Percentiles rank a stretch among this genome's conserved stretches.
phyloP scores from a whole-genome alignment of 345 rosid species.

The Gossypioides kirkii region DNA sequence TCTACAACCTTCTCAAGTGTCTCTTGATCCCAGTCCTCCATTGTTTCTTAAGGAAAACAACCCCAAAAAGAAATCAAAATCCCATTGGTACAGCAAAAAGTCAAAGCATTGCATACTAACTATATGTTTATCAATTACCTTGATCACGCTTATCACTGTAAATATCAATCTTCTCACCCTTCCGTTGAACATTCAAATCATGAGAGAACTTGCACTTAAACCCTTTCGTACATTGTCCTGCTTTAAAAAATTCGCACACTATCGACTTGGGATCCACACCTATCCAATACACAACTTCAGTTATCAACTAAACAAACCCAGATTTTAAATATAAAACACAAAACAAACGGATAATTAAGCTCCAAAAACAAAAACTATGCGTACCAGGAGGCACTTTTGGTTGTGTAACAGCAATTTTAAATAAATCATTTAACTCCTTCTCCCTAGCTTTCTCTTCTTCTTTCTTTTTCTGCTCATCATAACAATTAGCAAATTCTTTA shows the following conservation, averaged over 20 bases:
- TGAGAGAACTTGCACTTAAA: slow-evolving; percentile 97
- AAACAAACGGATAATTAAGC: neutral
- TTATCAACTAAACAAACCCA: neutral
- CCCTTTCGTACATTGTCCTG: slow-evolving; percentile 82
- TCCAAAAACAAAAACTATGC: slow-evolving; percentile 8
- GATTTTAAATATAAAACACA: neutral
- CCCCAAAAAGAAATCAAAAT: slow-evolving; percentile 11
- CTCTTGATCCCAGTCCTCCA: slow-evolving; percentile 99
- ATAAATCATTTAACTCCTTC: slow-evolving; percentile 86
- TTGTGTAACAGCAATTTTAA: slow-evolving; percentile 89
- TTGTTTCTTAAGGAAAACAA: slow-evolving; percentile 37
- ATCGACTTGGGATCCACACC: slow-evolving; percentile 99
- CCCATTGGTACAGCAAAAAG: neutral
- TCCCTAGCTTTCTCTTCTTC: slow-evolving; percentile 96
- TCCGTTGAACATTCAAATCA: slow-evolving; percentile 88
- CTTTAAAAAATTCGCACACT: slow-evolving; percentile 83
- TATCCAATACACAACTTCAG: slow-evolving; percentile 23
- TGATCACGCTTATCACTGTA: slow-evolving; percentile 84
- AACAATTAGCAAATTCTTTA: neutral
- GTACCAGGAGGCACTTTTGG: slow-evolving; percentile 88
- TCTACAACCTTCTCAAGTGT: slow-evolving; percentile 89
- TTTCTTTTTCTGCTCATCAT: slow-evolving; percentile 75
- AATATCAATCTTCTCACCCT: slow-evolving; percentile 93
- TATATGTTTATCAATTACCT: slow-evolving; percentile 35
- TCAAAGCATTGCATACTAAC: neutral